Conservation (phyloP, 176 grass and related monocot species). For the Carex parvula region DNA sequence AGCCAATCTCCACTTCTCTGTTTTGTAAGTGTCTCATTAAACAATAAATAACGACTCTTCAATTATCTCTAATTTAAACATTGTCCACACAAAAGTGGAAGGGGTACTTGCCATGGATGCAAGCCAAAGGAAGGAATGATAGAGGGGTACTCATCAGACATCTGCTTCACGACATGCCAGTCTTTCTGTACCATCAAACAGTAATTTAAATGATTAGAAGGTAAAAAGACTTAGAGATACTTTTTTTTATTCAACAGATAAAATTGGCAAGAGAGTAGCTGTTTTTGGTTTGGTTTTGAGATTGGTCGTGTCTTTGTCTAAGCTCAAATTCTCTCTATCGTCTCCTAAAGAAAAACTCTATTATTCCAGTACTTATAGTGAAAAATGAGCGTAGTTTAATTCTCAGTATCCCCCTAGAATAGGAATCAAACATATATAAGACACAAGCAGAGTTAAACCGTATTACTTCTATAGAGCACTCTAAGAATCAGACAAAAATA, state of each 20-base stretch:
- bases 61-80: neutral
- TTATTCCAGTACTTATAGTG: neutral
- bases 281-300: neutral
- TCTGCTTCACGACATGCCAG: conserved; percentile 71
- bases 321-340: neutral
- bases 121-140: conserved; percentile 80
- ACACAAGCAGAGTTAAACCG: neutral
- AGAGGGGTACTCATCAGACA: conserved; percentile 60
- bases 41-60: neutral
- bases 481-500: neutral
- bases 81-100: neutral
- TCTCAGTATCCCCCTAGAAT: neutral
- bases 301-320: neutral
- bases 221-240: neutral
- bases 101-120: conserved; percentile 56
- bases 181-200: conserved; percentile 42
- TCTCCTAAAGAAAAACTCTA: neutral
- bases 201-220: neutral
- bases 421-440: neutral
- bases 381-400: neutral
- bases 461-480: neutral
- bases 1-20: neutral
- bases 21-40: neutral
- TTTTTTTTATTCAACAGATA: neutral
- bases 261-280: neutral